Conservation (phyloP, 306 rosid species). For the Acacia acuminata region DNA sequence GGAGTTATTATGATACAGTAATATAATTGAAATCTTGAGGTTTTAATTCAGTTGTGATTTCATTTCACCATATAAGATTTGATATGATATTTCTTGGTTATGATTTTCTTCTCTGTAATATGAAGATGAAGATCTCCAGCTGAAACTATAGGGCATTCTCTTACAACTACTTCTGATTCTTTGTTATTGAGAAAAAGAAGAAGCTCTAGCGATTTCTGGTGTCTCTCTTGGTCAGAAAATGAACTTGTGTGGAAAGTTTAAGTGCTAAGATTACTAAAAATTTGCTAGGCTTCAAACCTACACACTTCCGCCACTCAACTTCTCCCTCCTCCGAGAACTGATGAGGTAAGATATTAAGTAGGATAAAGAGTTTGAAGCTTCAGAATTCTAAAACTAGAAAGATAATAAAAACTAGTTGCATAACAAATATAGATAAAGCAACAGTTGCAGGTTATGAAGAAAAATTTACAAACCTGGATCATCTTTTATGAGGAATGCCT, state of each 20-base stretch:
- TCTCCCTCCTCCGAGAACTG: not conserved
- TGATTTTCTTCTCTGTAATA: conserved; percentile 16
- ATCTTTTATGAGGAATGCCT: conserved; percentile 39
- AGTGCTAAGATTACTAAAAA: not conserved
- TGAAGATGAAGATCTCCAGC: not conserved
- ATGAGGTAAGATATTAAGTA: not conserved
- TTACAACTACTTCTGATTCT: not conserved
- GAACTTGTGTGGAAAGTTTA: not conserved
- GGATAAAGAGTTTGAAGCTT: not conserved
- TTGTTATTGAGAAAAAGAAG: not conserved
- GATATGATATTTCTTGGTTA: not conserved
- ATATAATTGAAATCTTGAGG: not conserved
- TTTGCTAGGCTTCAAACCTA: not conserved
- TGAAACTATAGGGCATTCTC: not conserved
- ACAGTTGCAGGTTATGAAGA: not conserved
- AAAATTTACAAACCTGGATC: conserved; percentile 40
- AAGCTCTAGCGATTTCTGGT: not conserved
- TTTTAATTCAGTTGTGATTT: not conserved
- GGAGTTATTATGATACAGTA: not conserved
- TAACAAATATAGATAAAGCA: not conserved
- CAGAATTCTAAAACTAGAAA: conserved; percentile 22
- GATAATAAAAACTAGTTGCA: conserved; percentile 6
- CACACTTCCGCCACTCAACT: not conserved
- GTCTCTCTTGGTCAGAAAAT: not conserved
- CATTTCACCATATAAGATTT: not conserved